Evolutionary conservation across 495 filamentous ascomycete genomes (phyloP).

Genomic region (Rhypophila decipiens): DNA sequence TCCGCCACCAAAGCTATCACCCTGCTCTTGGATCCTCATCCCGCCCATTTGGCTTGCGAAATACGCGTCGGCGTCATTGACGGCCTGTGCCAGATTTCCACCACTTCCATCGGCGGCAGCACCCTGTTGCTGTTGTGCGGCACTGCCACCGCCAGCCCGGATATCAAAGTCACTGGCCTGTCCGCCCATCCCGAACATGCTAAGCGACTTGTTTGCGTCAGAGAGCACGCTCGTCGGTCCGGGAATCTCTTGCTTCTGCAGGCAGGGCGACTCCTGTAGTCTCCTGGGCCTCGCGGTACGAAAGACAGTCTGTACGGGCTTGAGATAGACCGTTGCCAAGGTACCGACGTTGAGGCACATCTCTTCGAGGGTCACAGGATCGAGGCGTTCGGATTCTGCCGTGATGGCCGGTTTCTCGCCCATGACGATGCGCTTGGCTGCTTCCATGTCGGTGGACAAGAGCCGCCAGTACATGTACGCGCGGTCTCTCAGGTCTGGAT

Average conservation of each 20-base stretch:
- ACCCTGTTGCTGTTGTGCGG: slow-evolving; percentile 8
- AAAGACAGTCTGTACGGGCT: slow-evolving; percentile 98
- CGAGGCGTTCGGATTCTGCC: slow-evolving; percentile 90
- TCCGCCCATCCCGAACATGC: slow-evolving; percentile 44
- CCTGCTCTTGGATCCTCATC: slow-evolving; percentile 50
- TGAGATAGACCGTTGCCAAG: slow-evolving; percentile 92
- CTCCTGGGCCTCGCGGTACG: slow-evolving; percentile 74
- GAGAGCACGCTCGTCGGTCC: slow-evolving; percentile 29
- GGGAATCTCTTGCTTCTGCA: slow-evolving; percentile 51
- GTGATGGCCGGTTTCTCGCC: slow-evolving; percentile 95
- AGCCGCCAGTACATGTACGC: slow-evolving; percentile 99
- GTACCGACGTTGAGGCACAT: slow-evolving; percentile 97
- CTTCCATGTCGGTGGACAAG: slow-evolving; percentile 84
- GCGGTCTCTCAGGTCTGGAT: slow-evolving; percentile 89
- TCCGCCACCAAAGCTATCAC: slow-evolving; percentile 42
- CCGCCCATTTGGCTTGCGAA: slow-evolving; percentile 73
- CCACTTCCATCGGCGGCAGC: not conserved
- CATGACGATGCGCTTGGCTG: slow-evolving; percentile 87
- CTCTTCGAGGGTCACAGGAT: slow-evolving; percentile 87
- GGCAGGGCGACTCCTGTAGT: slow-evolving; percentile 71
- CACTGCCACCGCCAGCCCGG: slow-evolving; percentile 10
- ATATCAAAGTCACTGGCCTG: slow-evolving; percentile 37
- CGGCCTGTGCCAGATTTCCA: slow-evolving; percentile 56
- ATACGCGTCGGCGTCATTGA: slow-evolving; percentile 78
- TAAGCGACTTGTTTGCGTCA: slow-evolving; percentile 48